These are phyloP conservation scores for Pezicula neosporulosa DNA, from an alignment of 2,329 filamentous ascomycete species.

Conservation along the genomic window DNA sequence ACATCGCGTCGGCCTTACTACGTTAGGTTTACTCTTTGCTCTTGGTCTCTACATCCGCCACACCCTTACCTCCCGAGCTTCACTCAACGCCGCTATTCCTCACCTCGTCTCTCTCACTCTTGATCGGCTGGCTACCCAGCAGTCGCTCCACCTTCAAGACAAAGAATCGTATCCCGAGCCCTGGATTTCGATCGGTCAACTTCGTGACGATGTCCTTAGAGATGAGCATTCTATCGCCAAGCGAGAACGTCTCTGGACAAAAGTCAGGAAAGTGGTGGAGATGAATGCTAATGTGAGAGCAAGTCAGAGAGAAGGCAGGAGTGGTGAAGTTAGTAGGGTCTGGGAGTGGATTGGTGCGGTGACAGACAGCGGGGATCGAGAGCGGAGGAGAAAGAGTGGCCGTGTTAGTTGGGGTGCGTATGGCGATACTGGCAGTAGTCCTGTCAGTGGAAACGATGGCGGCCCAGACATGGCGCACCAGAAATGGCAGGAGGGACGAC, in stretches of 20 bases:
- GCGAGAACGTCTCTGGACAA: constrained; percentile 79
- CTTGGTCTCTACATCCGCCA: constrained; percentile 60
- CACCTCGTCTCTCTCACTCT: constrained; percentile 81
- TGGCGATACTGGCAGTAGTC: constrained; percentile 17
- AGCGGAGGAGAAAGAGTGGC: constrained; percentile 45
- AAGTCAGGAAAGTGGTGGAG: constrained; percentile 82
- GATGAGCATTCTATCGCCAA: constrained; percentile 74
- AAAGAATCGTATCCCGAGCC: constrained; percentile 64
- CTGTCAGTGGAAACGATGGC: constrained; percentile 22
- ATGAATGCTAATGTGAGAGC: constrained; percentile 89
- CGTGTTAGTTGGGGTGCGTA: constrained; percentile 34
- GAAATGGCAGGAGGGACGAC: constrained; percentile 27
- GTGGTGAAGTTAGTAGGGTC: constrained; percentile 61
- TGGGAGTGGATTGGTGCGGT: constrained; percentile 69
- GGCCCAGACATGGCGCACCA: constrained; percentile 17
- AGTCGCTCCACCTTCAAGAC: constrained; percentile 68
- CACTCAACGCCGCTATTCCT: constrained; percentile 67
- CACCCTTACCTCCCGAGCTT: constrained; percentile 58
- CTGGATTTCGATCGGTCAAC: constrained; percentile 82
- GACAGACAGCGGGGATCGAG: constrained; percentile 32
- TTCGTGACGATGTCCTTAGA: constrained; percentile 86
- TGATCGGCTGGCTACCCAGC: constrained; percentile 78
- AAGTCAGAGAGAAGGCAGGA: constrained; percentile 63
- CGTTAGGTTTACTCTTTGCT: constrained; percentile 50
- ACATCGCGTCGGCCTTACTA: constrained; percentile 82